These are phyloP conservation scores for Pleoardoris graminearum DNA, from an alignment of 2,329 filamentous ascomycete species.

Conservation along the genomic window DNA sequence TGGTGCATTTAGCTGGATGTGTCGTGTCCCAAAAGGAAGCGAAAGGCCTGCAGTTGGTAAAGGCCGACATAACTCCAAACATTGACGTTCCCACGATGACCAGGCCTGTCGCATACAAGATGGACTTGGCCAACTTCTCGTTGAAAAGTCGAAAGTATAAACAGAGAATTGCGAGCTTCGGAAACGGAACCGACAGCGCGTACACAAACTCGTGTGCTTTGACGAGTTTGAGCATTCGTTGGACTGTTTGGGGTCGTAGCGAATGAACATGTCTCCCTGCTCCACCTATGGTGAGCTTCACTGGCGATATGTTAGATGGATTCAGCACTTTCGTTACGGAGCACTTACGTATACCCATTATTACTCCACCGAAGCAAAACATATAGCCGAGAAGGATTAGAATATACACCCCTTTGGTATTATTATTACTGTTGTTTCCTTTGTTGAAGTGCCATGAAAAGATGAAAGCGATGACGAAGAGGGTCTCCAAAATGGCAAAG, in stretches of 20 bases:
- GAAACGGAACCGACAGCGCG: slow-evolving; percentile 20
- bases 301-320: slow-evolving; percentile 12
- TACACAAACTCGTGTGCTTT: slow-evolving; percentile 24
- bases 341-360: slow-evolving; percentile 22
- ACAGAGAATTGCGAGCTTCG: slow-evolving; percentile 24
- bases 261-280: slow-evolving; percentile 20
- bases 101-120: slow-evolving; percentile 16
- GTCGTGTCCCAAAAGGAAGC: slow-evolving; percentile 15
- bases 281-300: slow-evolving; percentile 22
- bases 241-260: slow-evolving; percentile 13
- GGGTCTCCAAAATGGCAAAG: slow-evolving; percentile 24
- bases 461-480: slow-evolving; percentile 23
- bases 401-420: slow-evolving; percentile 12
- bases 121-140: slow-evolving; percentile 5
- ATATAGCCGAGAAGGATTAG: slow-evolving; percentile 21
- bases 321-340: not conserved
- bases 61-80: slow-evolving; percentile 16
- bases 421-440: slow-evolving; percentile 15
- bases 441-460: slow-evolving; percentile 25
- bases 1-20: slow-evolving; percentile 11
- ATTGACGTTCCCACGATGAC: slow-evolving; percentile 17
- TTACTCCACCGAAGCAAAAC: slow-evolving; percentile 21
- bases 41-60: slow-evolving; percentile 22
- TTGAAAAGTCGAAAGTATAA: slow-evolving; percentile 26
- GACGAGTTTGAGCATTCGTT: slow-evolving; percentile 18